Base-by-base conservation (phyloP, 768 basidiomycete species). In the Suillus cothurnatus region DNA sequence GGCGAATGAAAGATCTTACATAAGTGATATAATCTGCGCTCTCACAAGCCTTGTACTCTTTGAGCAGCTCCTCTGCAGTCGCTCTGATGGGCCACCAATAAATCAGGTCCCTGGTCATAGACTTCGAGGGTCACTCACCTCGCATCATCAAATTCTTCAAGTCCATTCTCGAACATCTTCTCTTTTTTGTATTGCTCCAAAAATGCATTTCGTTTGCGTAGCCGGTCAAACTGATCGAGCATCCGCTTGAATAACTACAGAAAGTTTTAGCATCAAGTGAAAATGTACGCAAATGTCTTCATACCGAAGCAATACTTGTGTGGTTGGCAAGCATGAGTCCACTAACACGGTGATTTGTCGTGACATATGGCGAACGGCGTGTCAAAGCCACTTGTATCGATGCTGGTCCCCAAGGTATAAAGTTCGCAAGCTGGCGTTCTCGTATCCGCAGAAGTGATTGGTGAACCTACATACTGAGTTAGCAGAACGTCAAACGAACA, bases 251-350 rank as follows among this genome's bases (percentile, higher is more conserved):
- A 98, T 49, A 99, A 79, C 95, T 97, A 72, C 21, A 56, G 38
- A 34, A 28, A 41, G 8, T 32, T 17, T 67, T 5, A 60, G 59
- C 34, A 21, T 41, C 28, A 3, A 58, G 17, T 41, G 17, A 21
- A 31, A 23, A 41, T 6, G 21, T 3, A 31, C 36, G 23, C 34
- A 56, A 61, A 58, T 62, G 61, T 1, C 8, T 11, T 84, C 91
- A 47, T 70, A 96, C 93, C 39, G 95, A 95, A 32, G 94, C 94
- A 65, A 99, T 95, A 71, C 95, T 95, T n/a, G 97, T 99, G 76
- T 99, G 97, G 71, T 99, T 99, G 12, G 96, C 97, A 59, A 99
- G 86, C 97, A 99, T 99, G 60, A 99, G 83, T 0, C 97, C 97
- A 75, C 96, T 98, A 63, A 99, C 96, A 15, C 96, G 91, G 76